Conservation (phyloP, 2,329 filamentous ascomycete species). For the Colletotrichum tanaceti region DNA sequence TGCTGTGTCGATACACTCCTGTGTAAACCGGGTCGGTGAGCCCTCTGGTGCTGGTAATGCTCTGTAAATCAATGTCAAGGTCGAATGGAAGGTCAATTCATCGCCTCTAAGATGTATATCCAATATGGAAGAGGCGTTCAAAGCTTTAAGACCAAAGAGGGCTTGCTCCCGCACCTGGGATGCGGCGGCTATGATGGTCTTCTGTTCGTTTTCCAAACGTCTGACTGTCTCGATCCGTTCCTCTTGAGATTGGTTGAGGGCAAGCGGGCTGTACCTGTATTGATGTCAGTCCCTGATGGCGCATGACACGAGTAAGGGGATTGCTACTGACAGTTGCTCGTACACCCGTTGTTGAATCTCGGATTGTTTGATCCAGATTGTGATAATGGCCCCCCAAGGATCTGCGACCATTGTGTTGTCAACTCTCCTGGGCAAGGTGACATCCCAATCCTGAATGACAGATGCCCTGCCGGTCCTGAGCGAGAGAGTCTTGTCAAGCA, state of each 20-base stretch:
- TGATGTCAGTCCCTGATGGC: slow-evolving; percentile 24
- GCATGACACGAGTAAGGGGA: neutral
- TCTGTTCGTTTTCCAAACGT: slow-evolving; percentile 53
- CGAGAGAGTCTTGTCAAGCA: slow-evolving; percentile 66
- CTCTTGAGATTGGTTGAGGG: slow-evolving; percentile 54
- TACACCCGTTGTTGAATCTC: slow-evolving; percentile 70
- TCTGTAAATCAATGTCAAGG: slow-evolving; percentile 64
- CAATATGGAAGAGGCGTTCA: slow-evolving; percentile 55
- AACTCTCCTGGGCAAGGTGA: slow-evolving; percentile 59
- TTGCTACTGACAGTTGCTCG: slow-evolving; percentile 55
- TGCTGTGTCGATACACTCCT: slow-evolving; percentile 62
- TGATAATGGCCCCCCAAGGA: slow-evolving; percentile 61
- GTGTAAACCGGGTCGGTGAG: slow-evolving; percentile 57
- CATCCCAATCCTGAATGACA: slow-evolving; percentile 68
- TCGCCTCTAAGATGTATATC: slow-evolving; percentile 60
- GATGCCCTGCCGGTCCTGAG: slow-evolving; percentile 66
- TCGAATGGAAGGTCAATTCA: slow-evolving; percentile 60
- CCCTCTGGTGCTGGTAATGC: slow-evolving; percentile 61
- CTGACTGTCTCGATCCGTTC: slow-evolving; percentile 55
- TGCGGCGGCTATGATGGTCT: slow-evolving; percentile 51
- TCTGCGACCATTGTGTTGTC: slow-evolving; percentile 49
- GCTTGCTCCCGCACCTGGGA: slow-evolving; percentile 51
- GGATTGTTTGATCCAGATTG: slow-evolving; percentile 66
- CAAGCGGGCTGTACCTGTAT: slow-evolving; percentile 62
- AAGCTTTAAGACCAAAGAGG: slow-evolving; percentile 51